phyloP scores from a whole-genome alignment of 192 early-diverging fungal genomes.

The Gigaspora rosea region DNA sequence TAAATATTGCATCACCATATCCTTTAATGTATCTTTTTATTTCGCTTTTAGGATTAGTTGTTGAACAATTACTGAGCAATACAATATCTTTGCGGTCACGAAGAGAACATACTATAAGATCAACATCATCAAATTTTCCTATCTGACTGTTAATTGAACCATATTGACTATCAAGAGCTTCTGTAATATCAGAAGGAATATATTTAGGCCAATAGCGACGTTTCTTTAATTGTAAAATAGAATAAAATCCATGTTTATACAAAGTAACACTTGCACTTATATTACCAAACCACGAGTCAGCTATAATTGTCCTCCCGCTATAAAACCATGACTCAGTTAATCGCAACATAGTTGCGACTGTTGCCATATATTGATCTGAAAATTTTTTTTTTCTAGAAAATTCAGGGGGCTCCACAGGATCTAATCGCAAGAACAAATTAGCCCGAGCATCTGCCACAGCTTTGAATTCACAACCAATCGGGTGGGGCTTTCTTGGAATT shows the following conservation, averaged over 20 bases:
- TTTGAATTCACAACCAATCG: conserved; percentile 13
- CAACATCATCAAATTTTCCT: no score
- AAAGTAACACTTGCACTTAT: not conserved
- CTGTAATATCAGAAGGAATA: not conserved
- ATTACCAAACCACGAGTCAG: no score
- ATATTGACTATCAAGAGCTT: not conserved
- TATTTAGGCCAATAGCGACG: not conserved
- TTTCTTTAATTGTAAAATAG: conserved; percentile 9
- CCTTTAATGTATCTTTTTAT: conserved; percentile 9
- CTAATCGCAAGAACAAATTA: conserved; percentile 12
- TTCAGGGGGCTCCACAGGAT: not conserved
- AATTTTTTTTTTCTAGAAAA: not conserved
- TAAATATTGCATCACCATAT: not conserved
- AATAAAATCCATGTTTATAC: not conserved
- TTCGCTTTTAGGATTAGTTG: not conserved
- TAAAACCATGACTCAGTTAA: conserved; percentile 10
- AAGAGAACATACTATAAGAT: no score
- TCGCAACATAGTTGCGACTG: not conserved
- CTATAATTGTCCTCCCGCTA: conserved; percentile 6
- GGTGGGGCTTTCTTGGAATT: conserved; percentile 14
- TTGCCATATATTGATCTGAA: not conserved
- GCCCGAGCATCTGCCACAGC: conserved; percentile 1
- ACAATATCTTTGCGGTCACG: no score
- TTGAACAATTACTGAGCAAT: no score
- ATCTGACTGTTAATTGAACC: no score